A percentile compares a stretch with the other conserved stretches of the same genome.
These are phyloP conservation scores for Aspergillus udagawae DNA, from an alignment of 2,329 filamentous ascomycete genomes.

Conservation along the genomic window DNA sequence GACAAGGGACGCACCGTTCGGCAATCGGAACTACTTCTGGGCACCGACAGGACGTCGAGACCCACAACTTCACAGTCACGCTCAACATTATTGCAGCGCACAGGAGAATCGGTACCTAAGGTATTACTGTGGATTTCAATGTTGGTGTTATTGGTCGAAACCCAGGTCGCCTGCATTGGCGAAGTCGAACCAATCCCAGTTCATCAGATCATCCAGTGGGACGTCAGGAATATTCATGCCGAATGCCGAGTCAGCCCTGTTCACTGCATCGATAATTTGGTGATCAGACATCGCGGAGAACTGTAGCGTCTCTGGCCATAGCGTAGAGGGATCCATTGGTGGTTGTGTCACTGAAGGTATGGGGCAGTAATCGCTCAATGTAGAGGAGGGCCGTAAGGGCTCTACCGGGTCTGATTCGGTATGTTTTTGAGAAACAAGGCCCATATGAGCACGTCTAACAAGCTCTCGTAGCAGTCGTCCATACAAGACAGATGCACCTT, in stretches of 20 bases:
- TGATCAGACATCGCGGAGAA: slow-evolving; percentile 68
- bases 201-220: slow-evolving; percentile 57
- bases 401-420: slow-evolving; percentile 11
- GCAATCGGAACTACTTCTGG: slow-evolving; percentile 27
- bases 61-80: background rate
- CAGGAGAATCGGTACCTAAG: background rate
- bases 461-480: slow-evolving; percentile 53
- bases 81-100: background rate
- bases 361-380: slow-evolving; percentile 15
- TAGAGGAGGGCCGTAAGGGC: slow-evolving; percentile 9
- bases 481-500: slow-evolving; percentile 61
- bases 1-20: slow-evolving; percentile 13
- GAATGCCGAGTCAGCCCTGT: slow-evolving; percentile 58
- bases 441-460: slow-evolving; percentile 35
- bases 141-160: background rate
- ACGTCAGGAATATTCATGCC: slow-evolving; percentile 54
- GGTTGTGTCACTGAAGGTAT: slow-evolving; percentile 21
- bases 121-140: background rate
- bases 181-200: slow-evolving; percentile 55
- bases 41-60: slow-evolving; percentile 17
- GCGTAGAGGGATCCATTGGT: slow-evolving; percentile 24
- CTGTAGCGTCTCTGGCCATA: slow-evolving; percentile 53
- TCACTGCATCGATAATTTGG: slow-evolving; percentile 63
- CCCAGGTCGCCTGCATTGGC: slow-evolving; percentile 24
- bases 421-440: slow-evolving; percentile 13